Evolutionary conservation across 345 rosid genomes (phyloP).

Genomic region (Sonneratia alba): DNA sequence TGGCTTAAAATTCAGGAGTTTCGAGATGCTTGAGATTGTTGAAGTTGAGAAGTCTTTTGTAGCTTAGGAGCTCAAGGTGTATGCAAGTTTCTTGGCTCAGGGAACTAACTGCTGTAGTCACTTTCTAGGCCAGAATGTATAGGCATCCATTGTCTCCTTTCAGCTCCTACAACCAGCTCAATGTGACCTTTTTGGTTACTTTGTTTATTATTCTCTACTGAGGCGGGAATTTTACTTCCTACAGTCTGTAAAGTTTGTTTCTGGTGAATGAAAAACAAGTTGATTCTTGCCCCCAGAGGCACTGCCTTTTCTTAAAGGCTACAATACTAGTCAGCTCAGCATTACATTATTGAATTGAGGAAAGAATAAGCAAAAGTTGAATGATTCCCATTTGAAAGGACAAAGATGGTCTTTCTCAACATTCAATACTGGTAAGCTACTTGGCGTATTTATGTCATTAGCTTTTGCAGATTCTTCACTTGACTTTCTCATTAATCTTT

Average conservation of each 20-base stretch:
- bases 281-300: neutral
- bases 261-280: neutral
- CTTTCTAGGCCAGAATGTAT: conserved; percentile 4
- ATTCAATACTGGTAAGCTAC: neutral
- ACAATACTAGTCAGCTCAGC: neutral
- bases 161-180: conserved; percentile 12
- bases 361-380: conserved; percentile 7
- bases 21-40: neutral
- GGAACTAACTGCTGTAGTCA: conserved; percentile 5
- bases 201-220: conserved; percentile 2
- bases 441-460: neutral
- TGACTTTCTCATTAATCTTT: neutral
- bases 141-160: conserved; percentile 17
- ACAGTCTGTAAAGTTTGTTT: neutral
- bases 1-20: neutral
- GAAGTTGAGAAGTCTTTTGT: neutral
- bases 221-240: neutral
- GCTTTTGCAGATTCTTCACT: conserved; percentile 10
- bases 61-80: neutral
- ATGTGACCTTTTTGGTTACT: conserved; percentile 13
- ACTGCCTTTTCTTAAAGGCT: conserved; percentile 1
- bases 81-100: neutral
- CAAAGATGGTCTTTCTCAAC: conserved; percentile 17
- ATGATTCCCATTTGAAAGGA: conserved; percentile 17
- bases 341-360: neutral